Base-by-base conservation (phyloP, 768 basidiomycete species). In the Amanita exitialis region DNA sequence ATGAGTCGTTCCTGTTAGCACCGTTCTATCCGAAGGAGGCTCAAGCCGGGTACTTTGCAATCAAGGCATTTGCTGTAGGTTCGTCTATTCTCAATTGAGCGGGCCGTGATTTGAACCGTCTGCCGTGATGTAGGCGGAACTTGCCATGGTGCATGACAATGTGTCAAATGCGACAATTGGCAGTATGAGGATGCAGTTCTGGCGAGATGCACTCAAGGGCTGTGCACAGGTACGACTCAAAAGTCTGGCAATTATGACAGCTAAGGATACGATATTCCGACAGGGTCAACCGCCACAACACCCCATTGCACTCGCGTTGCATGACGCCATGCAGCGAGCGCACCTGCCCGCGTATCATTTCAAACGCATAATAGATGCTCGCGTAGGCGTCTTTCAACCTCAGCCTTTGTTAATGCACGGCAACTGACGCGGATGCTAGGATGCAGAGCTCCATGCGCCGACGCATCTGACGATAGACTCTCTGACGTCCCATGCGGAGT, bases 141-240 rank as follows among this genome's bases (percentile, higher is more conserved):
- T 91, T 49, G 83, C 89, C 8, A 84, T 71, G 61, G 67, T 90
- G 15, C 86, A 83, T 63, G 90, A 93, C 54, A 70, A 74, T 35
- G 84, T 88, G 12, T 86, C 87, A 15, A 85, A 83, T 53, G 62
- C 77, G 32, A 71, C 76, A 35, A 79, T 92, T 51, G 90, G 88
- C n/a, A 79, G 80, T 62, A 87, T 90, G 76, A 75, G 87, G 56
- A 77, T 90, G 71, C 83, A 90, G 62, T 92, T 91, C 62, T 93
- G 90, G 90, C 77, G 80, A 58, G 88, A 93, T 60, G 81, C 86
- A 10, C 60, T 91, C 23, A 86, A 82, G 58, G 75, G 68, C 43
- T 78, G 90, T 18, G 69, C 69, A 58, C 76, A 83, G 61, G 90
- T 86, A 59, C 62, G 74, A 64, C 30, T 25, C 15, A n/a, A 49